Base-by-base conservation (phyloP, 176 grass and related monocot genomes). In the Bolboschoenus planiculmis region DNA sequence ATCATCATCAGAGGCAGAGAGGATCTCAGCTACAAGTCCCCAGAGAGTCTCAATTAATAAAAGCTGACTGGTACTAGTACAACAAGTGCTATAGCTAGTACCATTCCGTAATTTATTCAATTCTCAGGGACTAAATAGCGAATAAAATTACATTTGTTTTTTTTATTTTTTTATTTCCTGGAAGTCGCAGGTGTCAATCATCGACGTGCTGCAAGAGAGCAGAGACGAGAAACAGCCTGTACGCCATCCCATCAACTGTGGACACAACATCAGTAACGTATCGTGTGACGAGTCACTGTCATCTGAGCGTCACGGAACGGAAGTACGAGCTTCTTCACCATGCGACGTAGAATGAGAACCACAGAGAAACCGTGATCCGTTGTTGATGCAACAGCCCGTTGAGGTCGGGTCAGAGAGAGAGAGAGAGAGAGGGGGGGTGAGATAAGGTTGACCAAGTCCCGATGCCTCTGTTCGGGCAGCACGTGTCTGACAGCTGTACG, bases 401-500 rank as follows among this genome's bases (percentile, higher is more conserved):
- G 36, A 37, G 20, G 65, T 70, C 65, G 18, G 35, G 65, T 42
- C 35, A 51, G 82, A 58, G 50, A 33, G 71, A 15, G 31, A 71
- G 84, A 9, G 39, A 51, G 82, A 58, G 50, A 33, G 71, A 15
- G 31, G 58, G 84, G 4, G 39, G 33, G 72, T 65, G 48, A 67
- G 87, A 76, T 81, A 80, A 88, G 86, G 73, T 85, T 82, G 83
- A 88, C 61, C 87, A 76, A 77, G 87, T 88, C 16, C 83, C 87
- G 9, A 85, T 44, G 83, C 40, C 47, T 54, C 66, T 76, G n/a
- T 76, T 54, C 64, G 4, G 20, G 30, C 36, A 85, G 84, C 91
- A 90, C 91, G 89, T 93, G 87, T 93, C 81, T 88, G 84, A 85
- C 89, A 93, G 89, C 71, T 91, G 72, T 79, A 90, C 85, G 85